Base-by-base conservation (phyloP, 192 early-diverging fungal genomes). In the Coemansia sp. region DNA sequence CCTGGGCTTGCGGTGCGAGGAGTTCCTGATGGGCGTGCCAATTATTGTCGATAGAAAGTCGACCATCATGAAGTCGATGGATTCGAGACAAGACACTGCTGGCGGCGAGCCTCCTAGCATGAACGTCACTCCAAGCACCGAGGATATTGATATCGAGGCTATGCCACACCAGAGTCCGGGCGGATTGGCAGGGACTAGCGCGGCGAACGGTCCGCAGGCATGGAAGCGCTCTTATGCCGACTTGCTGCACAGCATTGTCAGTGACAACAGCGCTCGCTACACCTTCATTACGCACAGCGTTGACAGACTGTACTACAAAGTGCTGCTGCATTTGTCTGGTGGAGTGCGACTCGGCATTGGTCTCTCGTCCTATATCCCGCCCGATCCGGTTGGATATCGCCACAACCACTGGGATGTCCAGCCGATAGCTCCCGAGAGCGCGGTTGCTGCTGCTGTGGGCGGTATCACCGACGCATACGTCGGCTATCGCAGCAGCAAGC, bases 1-100 rank as follows among this genome's bases (percentile, higher is more conserved):
- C 57, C 50, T 84, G 70, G 67, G 67, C 15, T 45, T 84, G 62
- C 76, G 82, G 1, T 84, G 82, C 36, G 60, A 76, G 8, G 82
- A 84, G 68, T 84, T 84, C 64, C 42, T 84, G 51, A 84, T 84
- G 76, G 82, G 82, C 3, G 68, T 80, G n/a, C 82, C 82, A 3
- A 75, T 83, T 17, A 72, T 83, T 15, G 72, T 78, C 36, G 80
- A 83, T 36, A 59, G 78, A 6, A 67, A 76, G 57, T 72, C 74
- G 55, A 58, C 68, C 29, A 70, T 73, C 10, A 64, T 70, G 37
- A 69, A 67, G 67, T 66, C 74, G 27, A 72, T 80, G 12, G 72
- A 75, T 37, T 42, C 32, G 62, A 63, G 62, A 62, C 55, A 58
- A 14, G 55, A 63, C 19, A 44, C 57, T 25, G 27, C 38, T 58